Evolutionary conservation across 176 grass and related monocot species (phyloP).

Genomic region (Chloris gayana): DNA sequence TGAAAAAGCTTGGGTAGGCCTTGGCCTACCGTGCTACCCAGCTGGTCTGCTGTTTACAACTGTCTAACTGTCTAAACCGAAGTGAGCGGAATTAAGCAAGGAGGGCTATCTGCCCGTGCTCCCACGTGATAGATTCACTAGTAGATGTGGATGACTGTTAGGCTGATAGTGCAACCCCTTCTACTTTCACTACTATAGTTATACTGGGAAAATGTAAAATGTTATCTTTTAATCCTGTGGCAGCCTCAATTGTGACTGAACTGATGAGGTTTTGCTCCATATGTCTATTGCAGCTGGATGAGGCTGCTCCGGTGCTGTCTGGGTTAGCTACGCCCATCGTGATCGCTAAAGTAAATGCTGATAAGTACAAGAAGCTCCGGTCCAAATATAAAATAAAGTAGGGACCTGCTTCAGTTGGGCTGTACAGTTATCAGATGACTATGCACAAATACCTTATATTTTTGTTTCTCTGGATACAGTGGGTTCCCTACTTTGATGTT

Average conservation of each 20-base stretch:
- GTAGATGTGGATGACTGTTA: neutral
- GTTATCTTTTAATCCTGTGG: neutral
- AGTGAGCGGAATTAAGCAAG: neutral
- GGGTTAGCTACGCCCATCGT: conserved; percentile 60
- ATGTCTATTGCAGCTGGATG: conserved; percentile 69
- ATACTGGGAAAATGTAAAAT: neutral
- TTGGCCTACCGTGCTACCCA: no score
- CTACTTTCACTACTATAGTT: neutral
- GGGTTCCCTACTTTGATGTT: conserved; percentile 88
- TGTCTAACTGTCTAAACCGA: neutral
- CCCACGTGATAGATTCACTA: neutral
- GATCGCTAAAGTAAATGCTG: conserved; percentile 79
- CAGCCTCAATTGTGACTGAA: neutral
- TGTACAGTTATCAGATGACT: neutral
- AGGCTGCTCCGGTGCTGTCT: conserved; percentile 68
- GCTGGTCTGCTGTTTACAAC: neutral
- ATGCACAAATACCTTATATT: neutral
- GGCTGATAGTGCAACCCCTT: neutral
- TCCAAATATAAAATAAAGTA: conserved; percentile 90
- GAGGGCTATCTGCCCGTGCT: no score
- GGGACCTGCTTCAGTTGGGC: conserved; percentile 25
- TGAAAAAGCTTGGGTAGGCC: no score
- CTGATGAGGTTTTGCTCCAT: neutral
- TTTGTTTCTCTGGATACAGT: conserved; percentile 54
- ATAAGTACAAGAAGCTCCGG: conserved; percentile 79